phyloP scores from a whole-genome alignment of 1,139 yeast genomes.

The Nakaseomyces nivariensis region DNA sequence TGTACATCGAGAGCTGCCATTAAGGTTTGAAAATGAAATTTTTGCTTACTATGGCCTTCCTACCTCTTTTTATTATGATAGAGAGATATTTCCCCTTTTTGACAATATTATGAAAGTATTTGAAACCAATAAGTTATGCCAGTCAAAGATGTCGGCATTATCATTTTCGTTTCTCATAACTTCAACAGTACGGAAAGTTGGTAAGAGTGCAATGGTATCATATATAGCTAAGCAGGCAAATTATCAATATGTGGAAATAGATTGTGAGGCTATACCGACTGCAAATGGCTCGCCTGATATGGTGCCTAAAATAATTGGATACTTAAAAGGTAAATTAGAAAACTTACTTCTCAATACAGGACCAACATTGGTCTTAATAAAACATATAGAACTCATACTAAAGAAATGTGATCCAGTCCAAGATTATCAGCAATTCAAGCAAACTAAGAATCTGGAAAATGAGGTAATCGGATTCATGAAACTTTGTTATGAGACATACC shows the following conservation, averaged over 20 bases:
- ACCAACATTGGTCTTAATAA: constrained; percentile 44
- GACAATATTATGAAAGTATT: constrained; percentile 43
- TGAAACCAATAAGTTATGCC: background rate
- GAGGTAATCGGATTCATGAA: constrained; percentile 52
- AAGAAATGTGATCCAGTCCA: constrained; percentile 55
- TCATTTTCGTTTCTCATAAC: background rate
- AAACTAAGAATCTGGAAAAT: constrained; percentile 44
- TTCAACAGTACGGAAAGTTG: constrained; percentile 43
- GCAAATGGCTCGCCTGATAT: constrained; percentile 56
- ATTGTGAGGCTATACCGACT: constrained; percentile 43
- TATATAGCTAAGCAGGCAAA: constrained; percentile 54
- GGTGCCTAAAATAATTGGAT: constrained; percentile 72
- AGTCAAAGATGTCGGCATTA: background rate
- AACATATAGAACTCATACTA: constrained; percentile 69
- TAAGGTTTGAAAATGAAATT: constrained; percentile 36
- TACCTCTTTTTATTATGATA: constrained; percentile 30
- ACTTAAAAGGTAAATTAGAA: constrained; percentile 67
- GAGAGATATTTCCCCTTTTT: constrained; percentile 39
- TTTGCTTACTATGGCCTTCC: constrained; percentile 37
- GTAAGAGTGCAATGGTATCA: constrained; percentile 58
- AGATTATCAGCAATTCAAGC: constrained; percentile 30
- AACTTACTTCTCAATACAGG: constrained; percentile 35
- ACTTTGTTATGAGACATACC: constrained; percentile 37
- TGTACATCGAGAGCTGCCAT: constrained; percentile 8
- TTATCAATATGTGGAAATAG: constrained; percentile 57